Conservation (phyloP, 352 stramenopile species). For the Pythium brachiatum region DNA sequence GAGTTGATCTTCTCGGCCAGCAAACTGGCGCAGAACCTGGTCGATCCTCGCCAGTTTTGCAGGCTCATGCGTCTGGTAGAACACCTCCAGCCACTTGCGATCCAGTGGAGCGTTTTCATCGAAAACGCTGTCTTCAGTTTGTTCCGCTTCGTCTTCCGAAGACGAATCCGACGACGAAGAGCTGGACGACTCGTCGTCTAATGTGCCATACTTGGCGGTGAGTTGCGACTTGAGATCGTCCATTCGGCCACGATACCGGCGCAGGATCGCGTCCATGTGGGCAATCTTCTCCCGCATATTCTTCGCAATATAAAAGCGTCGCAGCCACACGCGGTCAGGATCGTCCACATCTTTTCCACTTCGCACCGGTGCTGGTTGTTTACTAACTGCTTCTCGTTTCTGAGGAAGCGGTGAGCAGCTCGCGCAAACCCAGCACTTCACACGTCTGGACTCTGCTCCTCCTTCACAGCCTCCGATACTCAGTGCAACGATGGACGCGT, state of each 20-base stretch:
- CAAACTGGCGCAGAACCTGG: conserved; percentile 58
- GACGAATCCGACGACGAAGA: conserved; percentile 23
- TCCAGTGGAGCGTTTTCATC: conserved; percentile 31
- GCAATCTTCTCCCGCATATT: conserved; percentile 38
- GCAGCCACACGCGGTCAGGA: conserved; percentile 40
- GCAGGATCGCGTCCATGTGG: conserved; percentile 57
- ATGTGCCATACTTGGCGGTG: conserved; percentile 42
- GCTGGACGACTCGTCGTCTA: background rate
- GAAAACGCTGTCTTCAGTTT: conserved; percentile 11
- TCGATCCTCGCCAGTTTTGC: conserved; percentile 46
- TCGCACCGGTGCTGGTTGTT: background rate
- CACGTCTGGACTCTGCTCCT: background rate
- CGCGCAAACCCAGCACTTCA: conserved; percentile 13
- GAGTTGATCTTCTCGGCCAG: conserved; percentile 56
- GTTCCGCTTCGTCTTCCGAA: conserved; percentile 22
- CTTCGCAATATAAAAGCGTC: conserved; percentile 48
- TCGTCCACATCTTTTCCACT: conserved; percentile 31
- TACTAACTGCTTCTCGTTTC: background rate
- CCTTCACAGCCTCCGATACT: background rate
- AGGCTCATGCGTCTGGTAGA: conserved; percentile 55
- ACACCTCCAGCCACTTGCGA: conserved; percentile 48
- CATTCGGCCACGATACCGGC: conserved; percentile 49
- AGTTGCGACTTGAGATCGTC: conserved; percentile 58
- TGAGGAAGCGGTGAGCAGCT: conserved; percentile 14
- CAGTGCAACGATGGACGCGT: conserved; percentile 16